These are phyloP conservation scores for Exophiala viscosa DNA, from an alignment of 2,329 filamentous ascomycete genomes.

Conservation along the genomic window DNA sequence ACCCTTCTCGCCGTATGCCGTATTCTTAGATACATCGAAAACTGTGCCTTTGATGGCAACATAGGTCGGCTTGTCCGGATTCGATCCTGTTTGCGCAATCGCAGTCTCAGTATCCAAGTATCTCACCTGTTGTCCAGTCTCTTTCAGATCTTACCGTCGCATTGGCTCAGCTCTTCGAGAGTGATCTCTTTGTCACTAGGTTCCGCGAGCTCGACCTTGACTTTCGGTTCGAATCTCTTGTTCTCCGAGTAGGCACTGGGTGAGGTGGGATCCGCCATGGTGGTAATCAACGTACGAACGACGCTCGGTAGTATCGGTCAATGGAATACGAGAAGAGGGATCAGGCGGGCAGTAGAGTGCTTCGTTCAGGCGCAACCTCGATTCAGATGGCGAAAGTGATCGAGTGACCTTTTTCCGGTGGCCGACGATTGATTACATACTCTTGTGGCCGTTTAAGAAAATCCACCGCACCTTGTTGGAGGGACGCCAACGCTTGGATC, in stretches of 20 bases:
- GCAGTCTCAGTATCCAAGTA: slow-evolving; percentile 5
- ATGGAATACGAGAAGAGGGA: slow-evolving; percentile 4
- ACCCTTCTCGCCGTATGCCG: slow-evolving; percentile 75
- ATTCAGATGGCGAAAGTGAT: slow-evolving; percentile 3
- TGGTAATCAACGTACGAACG: slow-evolving; percentile 1
- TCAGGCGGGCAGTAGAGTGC: neutral
- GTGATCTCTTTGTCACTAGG: slow-evolving; percentile 87
- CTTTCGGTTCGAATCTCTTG: slow-evolving; percentile 41
- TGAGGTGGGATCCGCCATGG: slow-evolving; percentile 27
- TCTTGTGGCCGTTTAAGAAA: slow-evolving; percentile 10
- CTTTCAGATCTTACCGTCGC: slow-evolving; percentile 63
- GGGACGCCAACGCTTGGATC: too few relatives aligned
- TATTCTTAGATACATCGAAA: slow-evolving; percentile 90
- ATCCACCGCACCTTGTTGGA: too few relatives aligned
- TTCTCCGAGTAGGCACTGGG: slow-evolving; percentile 28
- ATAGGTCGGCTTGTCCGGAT: slow-evolving; percentile 50
- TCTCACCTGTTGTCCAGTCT: neutral
- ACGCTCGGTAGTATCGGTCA: slow-evolving; percentile 16
- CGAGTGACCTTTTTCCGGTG: slow-evolving; percentile 10
- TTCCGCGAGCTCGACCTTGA: slow-evolving; percentile 60
- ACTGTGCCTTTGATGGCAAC: slow-evolving; percentile 78
- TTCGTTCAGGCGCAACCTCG: neutral
- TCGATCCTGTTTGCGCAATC: slow-evolving; percentile 33
- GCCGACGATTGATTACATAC: slow-evolving; percentile 19
- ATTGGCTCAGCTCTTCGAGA: slow-evolving; percentile 72